Conservation (phyloP, 208 protist species). For the Leishmania turanica region DNA sequence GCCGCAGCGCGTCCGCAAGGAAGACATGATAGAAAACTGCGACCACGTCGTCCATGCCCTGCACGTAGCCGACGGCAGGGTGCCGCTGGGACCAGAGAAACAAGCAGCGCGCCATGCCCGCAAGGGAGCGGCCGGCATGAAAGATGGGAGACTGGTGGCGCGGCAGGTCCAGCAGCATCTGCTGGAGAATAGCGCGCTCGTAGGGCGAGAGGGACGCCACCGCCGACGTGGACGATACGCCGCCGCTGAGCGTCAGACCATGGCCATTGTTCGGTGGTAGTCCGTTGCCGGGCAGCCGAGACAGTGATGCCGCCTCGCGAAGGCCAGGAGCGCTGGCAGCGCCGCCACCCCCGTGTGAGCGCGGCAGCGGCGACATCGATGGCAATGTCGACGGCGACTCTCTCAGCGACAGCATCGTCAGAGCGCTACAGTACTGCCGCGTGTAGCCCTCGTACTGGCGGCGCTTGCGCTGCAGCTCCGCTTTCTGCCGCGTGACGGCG, state of each 20-base stretch:
- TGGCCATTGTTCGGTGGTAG: background rate
- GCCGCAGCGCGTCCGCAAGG: constrained; percentile 58
- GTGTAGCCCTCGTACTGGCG: constrained; percentile 60
- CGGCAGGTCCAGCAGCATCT: constrained; percentile 81
- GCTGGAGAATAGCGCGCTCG: constrained; percentile 61
- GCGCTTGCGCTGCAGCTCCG: constrained; percentile 69
- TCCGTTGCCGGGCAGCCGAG: background rate
- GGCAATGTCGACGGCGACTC: background rate
- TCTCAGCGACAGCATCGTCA: constrained; percentile 21
- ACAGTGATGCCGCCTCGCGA: background rate
- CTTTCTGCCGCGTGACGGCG: constrained; percentile 37
- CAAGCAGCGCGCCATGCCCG: constrained; percentile 84
- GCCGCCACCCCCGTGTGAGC: background rate
- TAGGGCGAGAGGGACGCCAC: constrained; percentile 38
- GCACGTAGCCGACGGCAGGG: constrained; percentile 95
- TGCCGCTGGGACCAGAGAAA: constrained; percentile 95
- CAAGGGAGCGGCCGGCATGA: constrained; percentile 39
- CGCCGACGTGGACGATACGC: background rate
- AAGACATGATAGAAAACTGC: constrained; percentile 93
- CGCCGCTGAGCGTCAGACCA: constrained; percentile 4
- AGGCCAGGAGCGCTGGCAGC: background rate
- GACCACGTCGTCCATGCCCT: constrained; percentile 96
- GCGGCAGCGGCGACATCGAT: background rate
- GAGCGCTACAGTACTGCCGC: constrained; percentile 47
- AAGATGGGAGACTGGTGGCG: constrained; percentile 72